Conservation (phyloP, 2,329 filamentous ascomycete species). For the Dactylellina haptotyla region DNA sequence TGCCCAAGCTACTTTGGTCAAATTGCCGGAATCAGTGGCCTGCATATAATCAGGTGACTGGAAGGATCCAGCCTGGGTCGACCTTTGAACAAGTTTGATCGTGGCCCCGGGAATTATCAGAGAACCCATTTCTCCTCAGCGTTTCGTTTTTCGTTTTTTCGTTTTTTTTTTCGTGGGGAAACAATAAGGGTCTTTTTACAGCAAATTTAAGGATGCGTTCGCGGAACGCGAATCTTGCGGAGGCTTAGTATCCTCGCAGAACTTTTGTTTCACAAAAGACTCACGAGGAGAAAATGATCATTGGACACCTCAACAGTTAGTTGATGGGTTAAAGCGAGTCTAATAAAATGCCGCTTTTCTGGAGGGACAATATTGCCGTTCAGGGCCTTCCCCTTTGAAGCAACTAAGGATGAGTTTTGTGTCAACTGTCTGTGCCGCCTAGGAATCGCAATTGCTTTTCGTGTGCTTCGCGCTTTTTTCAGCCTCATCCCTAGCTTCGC, state of each 20-base stretch:
- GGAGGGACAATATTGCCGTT: too few relatives aligned
- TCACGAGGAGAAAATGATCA: too few relatives aligned
- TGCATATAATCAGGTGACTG: conserved; percentile 35
- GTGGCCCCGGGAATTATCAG: neutral
- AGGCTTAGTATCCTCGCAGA: conserved; percentile 3
- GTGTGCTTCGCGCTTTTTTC: conserved; percentile 17
- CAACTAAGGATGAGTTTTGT: too few relatives aligned
- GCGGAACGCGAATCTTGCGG: conserved; percentile 24
- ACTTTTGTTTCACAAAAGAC: neutral
- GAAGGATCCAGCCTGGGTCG: conserved; percentile 38
- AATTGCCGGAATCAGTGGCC: conserved; percentile 13
- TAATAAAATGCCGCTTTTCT: too few relatives aligned
- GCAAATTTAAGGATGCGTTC: too few relatives aligned
- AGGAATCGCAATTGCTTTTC: conserved; percentile 32
- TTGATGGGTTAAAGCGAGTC: too few relatives aligned
- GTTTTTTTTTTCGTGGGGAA: too few relatives aligned
- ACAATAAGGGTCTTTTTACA: too few relatives aligned
- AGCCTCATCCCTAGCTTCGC: conserved; percentile 22
- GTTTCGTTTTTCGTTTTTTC: too few relatives aligned
- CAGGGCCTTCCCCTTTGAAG: too few relatives aligned
- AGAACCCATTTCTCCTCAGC: too few relatives aligned
- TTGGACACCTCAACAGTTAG: too few relatives aligned
- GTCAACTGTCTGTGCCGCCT: neutral
- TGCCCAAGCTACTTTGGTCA: conserved; percentile 15
- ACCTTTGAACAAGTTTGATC: neutral